Conservation (phyloP, 1,139 yeast species). For the Saccharomyces hybrid region DNA sequence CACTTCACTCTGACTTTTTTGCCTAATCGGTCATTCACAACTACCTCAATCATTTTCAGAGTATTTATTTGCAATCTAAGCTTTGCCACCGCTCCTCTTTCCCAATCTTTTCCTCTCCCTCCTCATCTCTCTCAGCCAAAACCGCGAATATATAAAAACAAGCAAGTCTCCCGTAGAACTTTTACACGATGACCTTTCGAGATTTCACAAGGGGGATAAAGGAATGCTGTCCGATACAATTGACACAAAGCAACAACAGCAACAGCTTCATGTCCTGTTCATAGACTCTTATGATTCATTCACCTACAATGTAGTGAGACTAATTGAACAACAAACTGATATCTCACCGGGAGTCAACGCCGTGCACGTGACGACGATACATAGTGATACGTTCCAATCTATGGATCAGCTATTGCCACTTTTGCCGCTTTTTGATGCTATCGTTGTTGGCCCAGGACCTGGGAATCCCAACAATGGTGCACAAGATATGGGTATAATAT, state of each 20-base stretch:
- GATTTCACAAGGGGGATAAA: background rate
- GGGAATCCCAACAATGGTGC: slow-evolving; percentile 64
- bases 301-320: slow-evolving; percentile 68
- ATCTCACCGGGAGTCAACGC: slow-evolving; percentile 36
- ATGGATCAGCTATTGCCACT: slow-evolving; percentile 36
- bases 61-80: background rate
- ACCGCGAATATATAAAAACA: background rate
- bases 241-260: slow-evolving; percentile 4
- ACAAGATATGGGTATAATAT: slow-evolving; percentile 71
- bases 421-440: slow-evolving; percentile 53
- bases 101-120: background rate
- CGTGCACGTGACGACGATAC: slow-evolving; percentile 57
- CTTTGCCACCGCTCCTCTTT: background rate
- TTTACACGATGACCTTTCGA: background rate
- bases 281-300: slow-evolving; percentile 94
- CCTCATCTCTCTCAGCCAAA: background rate
- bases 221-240: background rate
- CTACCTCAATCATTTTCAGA: slow-evolving; percentile 40
- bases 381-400: slow-evolving; percentile 55
- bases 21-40: slow-evolving; percentile 57
- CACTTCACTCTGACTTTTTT: slow-evolving; percentile 84
- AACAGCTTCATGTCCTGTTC: slow-evolving; percentile 39
- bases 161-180: background rate
- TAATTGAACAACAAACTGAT: slow-evolving; percentile 40
- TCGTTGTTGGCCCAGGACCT: slow-evolving; percentile 95